phyloP scores from a whole-genome alignment of 2,329 filamentous ascomycete species.

The Davidsoniella eucalypti region DNA sequence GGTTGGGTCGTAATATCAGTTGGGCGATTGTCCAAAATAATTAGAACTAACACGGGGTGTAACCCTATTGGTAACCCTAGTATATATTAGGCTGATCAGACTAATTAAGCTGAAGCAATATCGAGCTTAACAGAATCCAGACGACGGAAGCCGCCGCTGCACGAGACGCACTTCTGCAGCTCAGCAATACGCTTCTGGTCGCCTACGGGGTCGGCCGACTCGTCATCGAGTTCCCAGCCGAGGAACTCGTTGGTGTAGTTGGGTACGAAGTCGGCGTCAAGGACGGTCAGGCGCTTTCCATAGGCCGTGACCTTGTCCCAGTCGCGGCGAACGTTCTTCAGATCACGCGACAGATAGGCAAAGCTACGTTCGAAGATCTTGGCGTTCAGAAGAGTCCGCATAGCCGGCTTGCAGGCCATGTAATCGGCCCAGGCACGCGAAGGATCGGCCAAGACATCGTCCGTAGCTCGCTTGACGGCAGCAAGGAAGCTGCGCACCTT shows the following conservation, averaged over 20 bases:
- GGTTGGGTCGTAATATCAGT: too few species aligned
- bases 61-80: too few species aligned
- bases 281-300: constrained; percentile 54
- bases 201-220: constrained; percentile 49
- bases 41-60: too few species aligned
- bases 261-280: constrained; percentile 44
- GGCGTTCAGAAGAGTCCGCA: constrained; percentile 51
- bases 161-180: constrained; percentile 50
- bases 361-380: constrained; percentile 70
- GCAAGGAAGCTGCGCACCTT: constrained; percentile 52
- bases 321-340: constrained; percentile 60
- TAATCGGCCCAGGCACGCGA: constrained; percentile 50
- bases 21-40: too few species aligned
- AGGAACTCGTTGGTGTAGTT: constrained; percentile 65
- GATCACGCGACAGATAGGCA: constrained; percentile 57
- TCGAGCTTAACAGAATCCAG: constrained; percentile 17
- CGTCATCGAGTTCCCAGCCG: constrained; percentile 45
- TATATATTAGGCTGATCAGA: too few species aligned
- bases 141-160: constrained; percentile 46
- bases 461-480: constrained; percentile 59
- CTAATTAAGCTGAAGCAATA: too few species aligned
- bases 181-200: constrained; percentile 61
- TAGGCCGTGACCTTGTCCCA: constrained; percentile 66
- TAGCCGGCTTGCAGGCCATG: constrained; percentile 53
- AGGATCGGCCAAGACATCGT: constrained; percentile 50